Evolutionary conservation across 116 monocot genomes (phyloP).

Genomic region (Trichopus zeylanicus): DNA sequence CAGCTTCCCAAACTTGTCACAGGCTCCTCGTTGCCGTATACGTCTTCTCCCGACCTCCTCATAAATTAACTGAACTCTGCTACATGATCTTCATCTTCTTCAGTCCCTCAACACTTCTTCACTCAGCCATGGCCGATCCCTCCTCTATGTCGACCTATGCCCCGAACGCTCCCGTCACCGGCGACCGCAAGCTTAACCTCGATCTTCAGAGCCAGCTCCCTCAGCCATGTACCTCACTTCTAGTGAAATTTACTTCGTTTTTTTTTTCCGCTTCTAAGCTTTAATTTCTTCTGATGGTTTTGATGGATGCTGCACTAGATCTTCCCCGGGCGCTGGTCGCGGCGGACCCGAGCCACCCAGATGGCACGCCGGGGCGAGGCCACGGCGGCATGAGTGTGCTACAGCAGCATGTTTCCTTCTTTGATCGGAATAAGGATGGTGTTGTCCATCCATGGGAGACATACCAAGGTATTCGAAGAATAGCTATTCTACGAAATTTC

Average conservation of each 20-base stretch:
- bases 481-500: too few species aligned
- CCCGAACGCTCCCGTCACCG: slow-evolving; percentile 21
- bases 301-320: slow-evolving; percentile 17
- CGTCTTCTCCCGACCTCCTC: too few species aligned
- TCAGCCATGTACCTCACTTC: slow-evolving; percentile 26
- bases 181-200: slow-evolving; percentile 37
- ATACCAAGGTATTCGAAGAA: neutral
- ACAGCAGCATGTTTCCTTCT: slow-evolving; percentile 25
- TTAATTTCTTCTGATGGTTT: neutral
- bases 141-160: slow-evolving; percentile 18
- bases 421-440: slow-evolving; percentile 30
- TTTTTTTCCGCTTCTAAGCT: neutral
- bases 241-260: neutral
- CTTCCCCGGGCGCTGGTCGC: slow-evolving; percentile 43
- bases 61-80: too few species aligned
- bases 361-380: slow-evolving; percentile 28
- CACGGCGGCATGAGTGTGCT: slow-evolving; percentile 29
- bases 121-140: neutral
- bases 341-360: slow-evolving; percentile 34
- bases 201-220: slow-evolving; percentile 21
- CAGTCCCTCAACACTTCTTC: too few species aligned
- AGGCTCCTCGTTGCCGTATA: too few species aligned
- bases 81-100: neutral
- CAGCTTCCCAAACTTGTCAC: too few species aligned
- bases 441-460: slow-evolving; percentile 18